Evolutionary conservation across 2,329 filamentous ascomycete species (phyloP), one percentile per base, ranked within the genome.

Genomic region (Colletotrichum brevisporum): DNA sequence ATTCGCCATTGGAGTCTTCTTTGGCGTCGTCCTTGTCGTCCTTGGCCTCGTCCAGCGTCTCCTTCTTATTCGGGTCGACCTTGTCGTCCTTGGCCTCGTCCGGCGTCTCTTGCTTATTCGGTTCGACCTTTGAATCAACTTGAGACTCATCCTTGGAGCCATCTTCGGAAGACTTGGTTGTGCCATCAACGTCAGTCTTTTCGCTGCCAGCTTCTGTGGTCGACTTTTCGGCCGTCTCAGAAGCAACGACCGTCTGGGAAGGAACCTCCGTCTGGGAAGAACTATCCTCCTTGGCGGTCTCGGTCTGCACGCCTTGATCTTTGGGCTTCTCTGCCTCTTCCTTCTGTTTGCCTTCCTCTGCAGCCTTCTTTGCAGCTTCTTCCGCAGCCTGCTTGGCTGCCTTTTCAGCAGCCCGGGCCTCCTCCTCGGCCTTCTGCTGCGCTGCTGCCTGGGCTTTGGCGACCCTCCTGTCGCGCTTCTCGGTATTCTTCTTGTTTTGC

Each of bases 401-500:
- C 67, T 75, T 43, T 74, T 78, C 68, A 16, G 53, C 50, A n/a
- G 45, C 45, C 45, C 16, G 26, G 24, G 63, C 47, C 8, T 16
- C 45, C 10, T 41, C n/a, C 31, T 74, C 68, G 47, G 70, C 69
- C 55, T 71, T 72, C 15, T 57, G 48, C 26, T 71, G 69, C 10
- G 71, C 71, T 5, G 69, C 74, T 9, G 64, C 66, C 48, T 57
- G 59, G 12, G 58, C 63, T 50, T 73, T 63, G 9, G 66, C 69
- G 27, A 72, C 71, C 45, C 71, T 70, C 47, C 73, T 73, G 16
- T 75, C 71, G 53, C 79, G 78, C 71, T 80, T 82, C 9, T 81
- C 77, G 0, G 71, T 72, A 53, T 80, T 79, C 72, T 84, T 81
- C 64, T 81, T 79, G 13, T 74, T 78, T 68, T 84, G 79, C 75